These are phyloP conservation scores for Saccharomyces hybrid DNA, from an alignment of 1,139 yeast species.

Conservation along the genomic window DNA sequence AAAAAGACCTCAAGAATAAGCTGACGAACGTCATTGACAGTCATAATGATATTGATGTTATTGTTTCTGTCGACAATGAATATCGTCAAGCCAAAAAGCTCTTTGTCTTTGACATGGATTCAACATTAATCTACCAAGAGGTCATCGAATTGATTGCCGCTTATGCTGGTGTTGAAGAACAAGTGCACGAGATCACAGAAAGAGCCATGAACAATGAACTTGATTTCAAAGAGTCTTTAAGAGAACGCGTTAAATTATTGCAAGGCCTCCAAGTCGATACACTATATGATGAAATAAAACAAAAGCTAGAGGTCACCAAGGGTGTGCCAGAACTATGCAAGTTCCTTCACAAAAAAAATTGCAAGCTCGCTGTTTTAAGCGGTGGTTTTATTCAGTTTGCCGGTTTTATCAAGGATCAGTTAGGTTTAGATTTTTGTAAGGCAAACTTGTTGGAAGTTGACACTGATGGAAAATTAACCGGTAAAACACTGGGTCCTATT, in stretches of 20 bases:
- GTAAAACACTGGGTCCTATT: constrained; percentile 59
- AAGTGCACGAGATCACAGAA: constrained; percentile 77
- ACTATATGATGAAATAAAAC: constrained; percentile 73
- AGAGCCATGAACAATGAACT: constrained; percentile 96
- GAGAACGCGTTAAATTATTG: constrained; percentile 64
- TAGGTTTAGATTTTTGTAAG: constrained; percentile 77
- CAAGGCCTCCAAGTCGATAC: constrained; percentile 68
- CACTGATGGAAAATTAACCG: constrained; percentile 42
- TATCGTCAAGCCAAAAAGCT: constrained; percentile 49
- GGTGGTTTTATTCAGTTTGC: constrained; percentile 96
- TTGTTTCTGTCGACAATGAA: constrained; percentile 38
- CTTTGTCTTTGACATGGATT: constrained; percentile 95
- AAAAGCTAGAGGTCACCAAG: constrained; percentile 61
- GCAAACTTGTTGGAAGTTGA: constrained; percentile 69
- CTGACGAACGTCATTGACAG: constrained; percentile 4
- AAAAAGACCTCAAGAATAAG: constrained; percentile 4
- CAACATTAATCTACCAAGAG: constrained; percentile 91
- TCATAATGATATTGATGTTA: constrained; percentile 35
- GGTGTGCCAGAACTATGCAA: constrained; percentile 71
- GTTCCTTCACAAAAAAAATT: constrained; percentile 54
- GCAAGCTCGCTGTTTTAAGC: constrained; percentile 76
- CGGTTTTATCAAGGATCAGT: constrained; percentile 52
- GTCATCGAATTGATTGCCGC: constrained; percentile 93
- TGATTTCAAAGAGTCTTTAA: constrained; percentile 78
- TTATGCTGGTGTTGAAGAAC: constrained; percentile 66